Conservation (phyloP, 768 basidiomycete genomes). For the Kwoniella dendrophila region DNA sequence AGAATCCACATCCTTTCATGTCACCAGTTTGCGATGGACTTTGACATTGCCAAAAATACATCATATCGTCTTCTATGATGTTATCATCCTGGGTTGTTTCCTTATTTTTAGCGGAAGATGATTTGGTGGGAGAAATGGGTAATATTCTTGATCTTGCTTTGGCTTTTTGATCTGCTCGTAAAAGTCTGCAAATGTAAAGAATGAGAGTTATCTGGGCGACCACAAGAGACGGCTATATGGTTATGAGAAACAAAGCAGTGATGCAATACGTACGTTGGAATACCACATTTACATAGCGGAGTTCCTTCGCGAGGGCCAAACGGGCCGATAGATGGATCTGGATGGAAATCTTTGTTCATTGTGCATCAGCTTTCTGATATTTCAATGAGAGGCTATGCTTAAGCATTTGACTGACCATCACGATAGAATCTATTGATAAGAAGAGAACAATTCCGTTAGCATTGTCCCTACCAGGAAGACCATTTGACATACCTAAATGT, state of each 20-base stretch:
- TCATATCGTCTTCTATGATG: constrained; percentile 39
- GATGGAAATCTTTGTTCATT: constrained; percentile 50
- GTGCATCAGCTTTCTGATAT: constrained; percentile 3
- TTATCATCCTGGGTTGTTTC: neutral
- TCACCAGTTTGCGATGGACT: constrained; percentile 46
- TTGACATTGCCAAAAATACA: constrained; percentile 56
- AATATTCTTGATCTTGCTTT: constrained; percentile 38
- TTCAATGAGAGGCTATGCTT: neutral
- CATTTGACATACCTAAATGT: constrained; percentile 50
- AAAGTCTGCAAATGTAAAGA: constrained; percentile 28
- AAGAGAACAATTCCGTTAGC: neutral
- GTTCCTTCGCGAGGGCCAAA: constrained; percentile 46
- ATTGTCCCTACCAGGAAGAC: neutral
- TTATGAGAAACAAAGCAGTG: neutral
- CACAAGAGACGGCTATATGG: too few relatives aligned
- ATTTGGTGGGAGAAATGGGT: constrained; percentile 14
- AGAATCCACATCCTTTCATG: constrained; percentile 55
- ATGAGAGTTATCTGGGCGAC: neutral
- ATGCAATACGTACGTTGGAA: constrained; percentile 46
- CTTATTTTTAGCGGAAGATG: neutral
- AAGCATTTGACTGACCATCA: constrained; percentile 8
- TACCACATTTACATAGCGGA: constrained; percentile 52
- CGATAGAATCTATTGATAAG: constrained; percentile 22
- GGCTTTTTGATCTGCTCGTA: constrained; percentile 55
- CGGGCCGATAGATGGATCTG: constrained; percentile 28